A percentile compares a stretch with the other conserved stretches of the same genome.
These are phyloP conservation scores for Allomyces macrogynus DNA, from an alignment of 192 early-diverging fungal genomes.

Conservation along the genomic window DNA sequence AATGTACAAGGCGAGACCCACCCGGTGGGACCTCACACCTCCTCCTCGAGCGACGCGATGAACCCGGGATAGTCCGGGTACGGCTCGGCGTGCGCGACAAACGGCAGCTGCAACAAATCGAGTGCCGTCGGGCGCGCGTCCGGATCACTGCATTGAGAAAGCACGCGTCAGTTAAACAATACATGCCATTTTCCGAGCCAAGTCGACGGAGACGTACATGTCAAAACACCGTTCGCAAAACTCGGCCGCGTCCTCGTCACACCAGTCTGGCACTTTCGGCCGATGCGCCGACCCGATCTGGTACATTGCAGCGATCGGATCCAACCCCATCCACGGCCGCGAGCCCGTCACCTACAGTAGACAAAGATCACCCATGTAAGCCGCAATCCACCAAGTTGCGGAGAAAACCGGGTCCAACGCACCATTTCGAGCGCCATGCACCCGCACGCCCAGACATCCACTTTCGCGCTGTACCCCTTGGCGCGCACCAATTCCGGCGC, in stretches of 20 bases:
- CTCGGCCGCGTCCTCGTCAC: slow-evolving; percentile 39
- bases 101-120: not conserved
- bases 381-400: too few species aligned
- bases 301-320: slow-evolving; percentile 36
- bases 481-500: slow-evolving; percentile 77
- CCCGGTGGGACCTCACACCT: too few species aligned
- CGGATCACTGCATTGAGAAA: not conserved
- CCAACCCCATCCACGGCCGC: slow-evolving; percentile 40
- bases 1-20: too few species aligned
- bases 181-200: not conserved
- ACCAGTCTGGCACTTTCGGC: slow-evolving; percentile 56
- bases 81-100: not conserved
- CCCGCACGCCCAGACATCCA: slow-evolving; percentile 76
- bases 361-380: too few species aligned
- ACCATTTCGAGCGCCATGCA: slow-evolving; percentile 87
- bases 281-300: slow-evolving; percentile 58
- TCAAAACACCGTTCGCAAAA: slow-evolving; percentile 64
- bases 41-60: not conserved
- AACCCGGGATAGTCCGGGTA: not conserved
- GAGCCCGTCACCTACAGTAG: slow-evolving; percentile 37
- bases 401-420: too few species aligned
- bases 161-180: not conserved
- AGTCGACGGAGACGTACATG: slow-evolving; percentile 42
- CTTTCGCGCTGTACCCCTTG: slow-evolving; percentile 67
- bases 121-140: not conserved